phyloP scores from a whole-genome alignment of 129 eudicot species.

The Helianthus tuberosus region DNA sequence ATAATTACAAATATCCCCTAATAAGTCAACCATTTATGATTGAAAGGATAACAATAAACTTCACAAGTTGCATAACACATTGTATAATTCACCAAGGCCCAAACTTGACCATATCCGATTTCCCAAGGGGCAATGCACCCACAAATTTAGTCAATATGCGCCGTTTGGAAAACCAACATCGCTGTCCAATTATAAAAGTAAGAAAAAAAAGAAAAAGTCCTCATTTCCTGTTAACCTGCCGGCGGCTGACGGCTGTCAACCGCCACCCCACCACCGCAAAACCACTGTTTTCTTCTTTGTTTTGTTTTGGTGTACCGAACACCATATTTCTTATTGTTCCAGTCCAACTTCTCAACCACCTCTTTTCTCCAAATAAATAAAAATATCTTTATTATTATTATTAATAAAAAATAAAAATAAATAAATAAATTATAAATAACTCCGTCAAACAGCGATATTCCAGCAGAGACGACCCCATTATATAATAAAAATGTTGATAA shows the following conservation, averaged over 20 bases:
- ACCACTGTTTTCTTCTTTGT: constrained; percentile 11
- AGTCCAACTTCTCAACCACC: constrained; percentile 40
- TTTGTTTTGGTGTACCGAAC: constrained; percentile 45
- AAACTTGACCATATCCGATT: constrained; percentile 1
- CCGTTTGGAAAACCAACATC: constrained; percentile 4
- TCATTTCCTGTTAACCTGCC: constrained; percentile 20
- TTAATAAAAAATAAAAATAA: background rate
- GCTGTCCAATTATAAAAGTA: background rate
- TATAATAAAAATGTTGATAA: background rate
- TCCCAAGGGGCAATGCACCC: constrained; percentile 5
- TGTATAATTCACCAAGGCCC: constrained; percentile 1
- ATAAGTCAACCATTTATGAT: constrained; percentile 2
- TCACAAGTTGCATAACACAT: background rate
- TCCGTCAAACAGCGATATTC: constrained; percentile 43
- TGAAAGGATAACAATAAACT: background rate
- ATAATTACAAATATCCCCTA: background rate
- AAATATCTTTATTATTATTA: background rate
- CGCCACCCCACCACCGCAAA: constrained; percentile 4
- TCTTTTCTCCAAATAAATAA: constrained; percentile 9
- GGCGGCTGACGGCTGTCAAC: constrained; percentile 47
- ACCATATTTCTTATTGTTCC: constrained; percentile 17
- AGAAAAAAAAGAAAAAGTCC: constrained; percentile 23
- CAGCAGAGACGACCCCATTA: constrained; percentile 42
- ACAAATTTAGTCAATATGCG: constrained; percentile 20
- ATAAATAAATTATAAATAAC: constrained; percentile 21